phyloP scores from a whole-genome alignment of 805 yeast species.

The Cyberlindnera euphorbiiphila region DNA sequence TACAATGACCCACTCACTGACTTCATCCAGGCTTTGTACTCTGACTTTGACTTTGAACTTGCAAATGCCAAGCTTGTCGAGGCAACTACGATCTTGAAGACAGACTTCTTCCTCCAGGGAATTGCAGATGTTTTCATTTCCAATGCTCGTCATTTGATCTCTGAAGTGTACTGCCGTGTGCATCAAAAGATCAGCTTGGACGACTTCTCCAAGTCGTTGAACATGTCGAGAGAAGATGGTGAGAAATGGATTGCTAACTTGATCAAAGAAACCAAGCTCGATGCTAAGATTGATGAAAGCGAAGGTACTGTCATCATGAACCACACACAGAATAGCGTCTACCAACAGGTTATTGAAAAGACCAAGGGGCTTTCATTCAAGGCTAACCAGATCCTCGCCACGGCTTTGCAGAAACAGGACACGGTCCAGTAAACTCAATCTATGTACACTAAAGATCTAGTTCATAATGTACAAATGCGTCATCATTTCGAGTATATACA shows the following conservation, averaged over 20 bases:
- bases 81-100: conserved; percentile 43
- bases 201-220: conserved; percentile 41
- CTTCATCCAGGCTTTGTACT: conserved; percentile 50
- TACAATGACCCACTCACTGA: conserved; percentile 61
- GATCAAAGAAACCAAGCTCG: conserved; percentile 46
- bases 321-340: conserved; percentile 50
- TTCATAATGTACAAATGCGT: conserved; percentile 5
- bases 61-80: conserved; percentile 46
- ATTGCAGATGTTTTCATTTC: conserved; percentile 39
- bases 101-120: conserved; percentile 54
- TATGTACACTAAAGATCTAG: conserved; percentile 2
- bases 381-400: conserved; percentile 52
- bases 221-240: conserved; percentile 43
- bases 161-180: conserved; percentile 52
- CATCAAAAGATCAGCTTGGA: conserved; percentile 46
- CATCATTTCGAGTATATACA: conserved; percentile 9
- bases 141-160: conserved; percentile 46
- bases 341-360: conserved; percentile 66
- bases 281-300: conserved; percentile 50
- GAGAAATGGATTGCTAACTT: conserved; percentile 49
- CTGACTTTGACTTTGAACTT: conserved; percentile 54
- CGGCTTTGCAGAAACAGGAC: conserved; percentile 35
- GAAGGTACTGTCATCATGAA: conserved; percentile 51
- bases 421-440: conserved; percentile 8
- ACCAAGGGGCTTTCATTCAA: conserved; percentile 62